Evolutionary conservation across 169 alveolate species (phyloP).

Genomic region (Besnoitia besnoiti): DNA sequence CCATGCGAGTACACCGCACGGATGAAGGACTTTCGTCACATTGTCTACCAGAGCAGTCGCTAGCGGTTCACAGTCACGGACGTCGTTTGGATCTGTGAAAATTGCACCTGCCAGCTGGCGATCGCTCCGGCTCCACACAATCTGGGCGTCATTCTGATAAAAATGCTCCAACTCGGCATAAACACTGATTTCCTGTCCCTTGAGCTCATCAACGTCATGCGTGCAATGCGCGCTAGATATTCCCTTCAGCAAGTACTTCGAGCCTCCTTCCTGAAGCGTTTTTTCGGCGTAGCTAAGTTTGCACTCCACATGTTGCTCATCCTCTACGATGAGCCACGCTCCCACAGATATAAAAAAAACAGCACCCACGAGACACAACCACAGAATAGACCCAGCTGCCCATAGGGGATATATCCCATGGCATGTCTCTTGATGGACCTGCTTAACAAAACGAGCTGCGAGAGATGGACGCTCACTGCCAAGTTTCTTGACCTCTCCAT

Average conservation of each 20-base stretch:
- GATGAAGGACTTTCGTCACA: constrained; percentile 48
- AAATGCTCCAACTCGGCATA: constrained; percentile 29
- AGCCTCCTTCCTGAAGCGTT: constrained; percentile 1
- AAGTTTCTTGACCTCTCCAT: background rate
- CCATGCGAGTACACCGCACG: constrained; percentile 53
- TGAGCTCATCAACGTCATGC: constrained; percentile 4
- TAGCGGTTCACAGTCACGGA: constrained; percentile 10
- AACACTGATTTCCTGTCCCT: constrained; percentile 16
- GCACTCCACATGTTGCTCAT: constrained; percentile 44
- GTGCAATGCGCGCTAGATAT: constrained; percentile 5
- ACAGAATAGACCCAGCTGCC: background rate
- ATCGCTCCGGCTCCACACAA: constrained; percentile 34
- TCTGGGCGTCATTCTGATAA: constrained; percentile 39
- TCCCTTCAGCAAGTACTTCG: constrained; percentile 5
- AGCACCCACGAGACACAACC: background rate
- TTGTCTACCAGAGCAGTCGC: constrained; percentile 21
- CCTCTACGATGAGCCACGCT: background rate
- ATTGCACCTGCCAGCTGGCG: constrained; percentile 39
- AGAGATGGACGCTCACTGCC: background rate
- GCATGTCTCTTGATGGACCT: constrained; percentile 1
- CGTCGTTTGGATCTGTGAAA: constrained; percentile 34
- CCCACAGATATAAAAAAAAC: constrained; percentile 26
- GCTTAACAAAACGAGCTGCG: background rate
- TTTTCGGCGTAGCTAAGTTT: constrained; percentile 24
- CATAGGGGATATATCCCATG: background rate